Evolutionary conservation across 2,329 filamentous ascomycete genomes (phyloP).

Genomic region (Dactylellina haptotyla): DNA sequence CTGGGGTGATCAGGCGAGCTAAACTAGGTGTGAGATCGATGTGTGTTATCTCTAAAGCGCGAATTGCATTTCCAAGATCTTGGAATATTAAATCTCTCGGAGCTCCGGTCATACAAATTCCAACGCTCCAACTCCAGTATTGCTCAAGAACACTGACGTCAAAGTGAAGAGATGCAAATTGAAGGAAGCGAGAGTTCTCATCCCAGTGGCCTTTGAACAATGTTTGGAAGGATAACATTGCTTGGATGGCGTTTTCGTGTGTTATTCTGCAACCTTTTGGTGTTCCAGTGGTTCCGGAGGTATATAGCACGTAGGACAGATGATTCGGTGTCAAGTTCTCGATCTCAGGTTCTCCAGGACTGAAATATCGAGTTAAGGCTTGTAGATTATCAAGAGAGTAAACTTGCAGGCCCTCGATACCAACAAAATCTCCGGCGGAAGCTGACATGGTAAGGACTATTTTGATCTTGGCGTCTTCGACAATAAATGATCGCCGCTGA

Average conservation of each 20-base stretch:
- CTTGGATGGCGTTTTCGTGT: constrained; percentile 87
- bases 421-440: constrained; percentile 62
- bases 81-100: constrained; percentile 86
- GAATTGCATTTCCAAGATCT: constrained; percentile 79
- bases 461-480: constrained; percentile 75
- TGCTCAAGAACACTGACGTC: constrained; percentile 93
- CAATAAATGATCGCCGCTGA: constrained; percentile 79
- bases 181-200: constrained; percentile 79
- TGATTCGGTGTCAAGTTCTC: constrained; percentile 64
- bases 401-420: constrained; percentile 61
- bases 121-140: constrained; percentile 94
- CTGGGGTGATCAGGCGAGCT: constrained; percentile 78
- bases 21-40: constrained; percentile 91
- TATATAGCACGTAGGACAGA: constrained; percentile 85
- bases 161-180: constrained; percentile 94
- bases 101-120: constrained; percentile 83
- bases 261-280: constrained; percentile 90
- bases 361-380: constrained; percentile 57
- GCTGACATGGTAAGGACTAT: constrained; percentile 70
- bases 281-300: constrained; percentile 79
- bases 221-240: constrained; percentile 84
- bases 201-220: constrained; percentile 82
- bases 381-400: constrained; percentile 64
- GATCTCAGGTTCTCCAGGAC: constrained; percentile 55
- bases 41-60: constrained; percentile 79